A percentile compares a stretch with the other conserved stretches of the same genome.
These are phyloP conservation scores for Xylariaceae sp. DNA, from an alignment of 2,329 filamentous ascomycete genomes.

Conservation along the genomic window DNA sequence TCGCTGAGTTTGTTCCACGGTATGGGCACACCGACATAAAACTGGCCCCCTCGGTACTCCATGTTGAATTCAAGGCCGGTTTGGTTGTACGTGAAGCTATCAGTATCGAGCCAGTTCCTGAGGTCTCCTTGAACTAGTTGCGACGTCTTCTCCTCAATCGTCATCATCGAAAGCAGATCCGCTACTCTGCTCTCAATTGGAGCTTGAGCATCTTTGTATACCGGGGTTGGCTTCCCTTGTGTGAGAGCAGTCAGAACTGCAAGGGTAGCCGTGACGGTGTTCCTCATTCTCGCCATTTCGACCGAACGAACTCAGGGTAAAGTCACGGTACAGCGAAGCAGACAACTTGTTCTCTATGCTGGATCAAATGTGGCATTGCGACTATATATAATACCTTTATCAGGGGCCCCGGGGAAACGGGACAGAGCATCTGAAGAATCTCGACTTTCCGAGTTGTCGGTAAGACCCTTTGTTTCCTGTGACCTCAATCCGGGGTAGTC, in stretches of 20 bases:
- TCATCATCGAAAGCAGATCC: conserved; percentile 68
- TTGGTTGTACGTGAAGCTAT: conserved; percentile 60
- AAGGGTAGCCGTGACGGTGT: conserved; percentile 15
- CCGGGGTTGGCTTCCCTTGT: conserved; percentile 28
- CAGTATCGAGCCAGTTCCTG: conserved; percentile 67
- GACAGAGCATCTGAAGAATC: neutral
- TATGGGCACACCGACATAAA: conserved; percentile 67
- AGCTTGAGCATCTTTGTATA: conserved; percentile 60
- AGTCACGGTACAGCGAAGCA: neutral
- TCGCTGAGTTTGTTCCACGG: conserved; percentile 57
- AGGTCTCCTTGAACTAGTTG: conserved; percentile 68
- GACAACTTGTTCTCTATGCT: neutral
- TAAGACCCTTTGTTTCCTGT: conserved; percentile 7
- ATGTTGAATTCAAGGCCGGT: conserved; percentile 64
- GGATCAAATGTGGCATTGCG: conserved; percentile 3
- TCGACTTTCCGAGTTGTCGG: conserved; percentile 1
- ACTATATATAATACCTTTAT: conserved; percentile 9
- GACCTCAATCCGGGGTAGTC: neutral
- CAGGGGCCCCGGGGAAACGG: neutral
- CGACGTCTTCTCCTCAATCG: conserved; percentile 65
- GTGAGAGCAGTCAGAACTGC: conserved; percentile 18
- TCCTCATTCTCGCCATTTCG: conserved; percentile 21
- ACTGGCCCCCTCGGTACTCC: conserved; percentile 58
- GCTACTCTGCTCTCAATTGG: conserved; percentile 58
- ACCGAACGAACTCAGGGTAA: conserved; percentile 1